Base-by-base conservation (phyloP, 768 basidiomycete species). In the Xerocomellus chrysenteron region DNA sequence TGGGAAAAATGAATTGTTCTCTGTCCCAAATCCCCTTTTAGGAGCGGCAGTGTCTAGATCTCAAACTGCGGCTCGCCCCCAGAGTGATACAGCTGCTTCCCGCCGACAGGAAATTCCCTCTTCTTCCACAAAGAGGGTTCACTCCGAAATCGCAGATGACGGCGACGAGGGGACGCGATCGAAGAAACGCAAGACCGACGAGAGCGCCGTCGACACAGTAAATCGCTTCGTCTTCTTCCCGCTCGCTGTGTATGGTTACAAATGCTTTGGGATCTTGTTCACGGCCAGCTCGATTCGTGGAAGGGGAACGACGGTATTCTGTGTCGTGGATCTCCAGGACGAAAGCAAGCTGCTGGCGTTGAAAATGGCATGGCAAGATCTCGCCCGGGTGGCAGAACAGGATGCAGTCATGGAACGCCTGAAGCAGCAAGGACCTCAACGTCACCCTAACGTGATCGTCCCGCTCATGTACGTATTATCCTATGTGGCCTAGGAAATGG, bases 241-340 rank as follows among this genome's bases (percentile, higher is more conserved):
- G 1, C 2, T 50, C 7, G 8, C 28, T 28, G 28, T 28, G n/a
- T 48, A 57, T 6, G 30, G 26, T 0, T n/a, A 53, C 17, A 13
- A 4, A 3, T 58, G 57, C 7, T 3, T 47, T 4, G 53, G 48
- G 2, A 40, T 37, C 1, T 28, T 52, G 44, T 45, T 45, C 4
- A 60, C 51, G 10, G 2, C 51, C 0, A 9, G 54, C 21, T 64
- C 58, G 2, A 50, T 64, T 44, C 58, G 61, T n/a, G 58, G 63
- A 9, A 21, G 56, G 4, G 51, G 52, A 19, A 58, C 59, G 12
- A 52, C 52, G 1, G 54, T 64, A 3, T 65, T 52, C 13, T 35
- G 39, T 9, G 57, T 59, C 4, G 10, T 52, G 0, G 45, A 32
- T 32, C 28, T 19, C 10, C 8, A 3, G 5, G 33, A 35, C 47